These are phyloP conservation scores for Pseudogymnoascus sp. DNA, from an alignment of 2,329 filamentous ascomycete genomes.

Conservation along the genomic window DNA sequence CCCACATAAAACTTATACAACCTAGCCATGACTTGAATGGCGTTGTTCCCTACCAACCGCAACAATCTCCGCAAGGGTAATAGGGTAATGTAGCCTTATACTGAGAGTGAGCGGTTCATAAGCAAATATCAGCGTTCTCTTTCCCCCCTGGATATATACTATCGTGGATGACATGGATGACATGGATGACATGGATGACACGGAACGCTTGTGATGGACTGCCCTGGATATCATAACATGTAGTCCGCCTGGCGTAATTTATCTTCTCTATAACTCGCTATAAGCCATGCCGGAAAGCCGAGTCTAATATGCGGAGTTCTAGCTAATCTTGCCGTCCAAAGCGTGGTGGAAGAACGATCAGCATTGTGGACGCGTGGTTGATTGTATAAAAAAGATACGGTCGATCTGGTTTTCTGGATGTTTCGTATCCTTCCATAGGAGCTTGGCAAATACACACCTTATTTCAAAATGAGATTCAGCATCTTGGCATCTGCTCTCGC, in stretches of 20 bases:
- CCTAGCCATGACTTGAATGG: not conserved
- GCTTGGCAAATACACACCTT: slow-evolving; percentile 1
- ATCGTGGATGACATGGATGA: not conserved
- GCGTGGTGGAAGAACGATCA: not conserved
- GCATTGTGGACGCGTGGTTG: not conserved
- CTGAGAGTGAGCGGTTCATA: not conserved
- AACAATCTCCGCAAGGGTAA: slow-evolving; percentile 1
- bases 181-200: not conserved
- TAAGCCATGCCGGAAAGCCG: not conserved
- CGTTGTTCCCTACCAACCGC: not conserved
- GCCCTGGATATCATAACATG: not conserved
- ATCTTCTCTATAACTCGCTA: not conserved
- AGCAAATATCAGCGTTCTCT: not conserved
- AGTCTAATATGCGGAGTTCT: not conserved
- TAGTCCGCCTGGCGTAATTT: not conserved
- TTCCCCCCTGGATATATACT: not conserved
- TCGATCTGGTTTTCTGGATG: not conserved
- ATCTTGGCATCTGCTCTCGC: not conserved
- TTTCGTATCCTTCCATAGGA: not conserved
- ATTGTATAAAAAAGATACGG: not conserved
- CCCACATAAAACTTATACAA: not conserved
- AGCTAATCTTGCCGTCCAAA: not conserved
- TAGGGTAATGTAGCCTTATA: not conserved
- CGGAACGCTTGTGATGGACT: not conserved
- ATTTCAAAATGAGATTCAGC: slow-evolving; percentile 3